These are phyloP conservation scores for Phytopythium litorale DNA, from an alignment of 352 stramenopile genomes.

Conservation along the genomic window DNA sequence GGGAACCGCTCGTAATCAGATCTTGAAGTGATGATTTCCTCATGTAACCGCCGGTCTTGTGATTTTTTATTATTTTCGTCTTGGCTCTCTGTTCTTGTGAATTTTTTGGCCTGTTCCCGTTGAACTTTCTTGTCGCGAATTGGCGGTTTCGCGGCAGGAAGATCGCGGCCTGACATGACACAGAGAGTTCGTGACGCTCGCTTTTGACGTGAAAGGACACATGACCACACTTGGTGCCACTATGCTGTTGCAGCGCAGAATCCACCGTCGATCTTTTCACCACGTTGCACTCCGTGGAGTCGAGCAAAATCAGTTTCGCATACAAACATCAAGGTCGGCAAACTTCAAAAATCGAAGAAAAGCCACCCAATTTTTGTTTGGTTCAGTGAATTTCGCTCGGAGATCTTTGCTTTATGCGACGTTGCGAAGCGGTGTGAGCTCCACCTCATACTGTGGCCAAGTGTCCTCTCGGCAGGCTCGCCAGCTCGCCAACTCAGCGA, in stretches of 20 bases:
- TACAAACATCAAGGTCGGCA: not conserved
- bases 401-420: constrained; percentile 2
- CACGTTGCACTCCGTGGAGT: not conserved
- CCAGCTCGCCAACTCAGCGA: not conserved
- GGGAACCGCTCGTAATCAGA: not conserved
- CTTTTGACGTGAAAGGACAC: constrained; percentile 1
- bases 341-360: constrained; percentile 7
- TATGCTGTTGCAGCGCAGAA: not conserved
- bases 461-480: not conserved
- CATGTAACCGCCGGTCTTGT: not conserved
- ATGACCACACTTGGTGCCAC: constrained; percentile 6
- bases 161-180: not conserved
- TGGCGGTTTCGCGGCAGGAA: not conserved
- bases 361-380: constrained; percentile 2
- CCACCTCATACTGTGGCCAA: not conserved
- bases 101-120: not conserved
- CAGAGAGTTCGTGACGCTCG: not conserved
- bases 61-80: not conserved
- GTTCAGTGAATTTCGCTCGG: constrained; percentile 1
- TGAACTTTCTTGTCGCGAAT: not conserved
- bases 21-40: not conserved
- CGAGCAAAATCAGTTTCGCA: not conserved
- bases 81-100: not conserved
- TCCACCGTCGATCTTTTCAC: constrained; percentile 4
- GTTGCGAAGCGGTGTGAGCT: not conserved